Evolutionary conservation across 2,329 filamentous ascomycete species (phyloP).

Genomic region (Bimuria novae-zelandiae): DNA sequence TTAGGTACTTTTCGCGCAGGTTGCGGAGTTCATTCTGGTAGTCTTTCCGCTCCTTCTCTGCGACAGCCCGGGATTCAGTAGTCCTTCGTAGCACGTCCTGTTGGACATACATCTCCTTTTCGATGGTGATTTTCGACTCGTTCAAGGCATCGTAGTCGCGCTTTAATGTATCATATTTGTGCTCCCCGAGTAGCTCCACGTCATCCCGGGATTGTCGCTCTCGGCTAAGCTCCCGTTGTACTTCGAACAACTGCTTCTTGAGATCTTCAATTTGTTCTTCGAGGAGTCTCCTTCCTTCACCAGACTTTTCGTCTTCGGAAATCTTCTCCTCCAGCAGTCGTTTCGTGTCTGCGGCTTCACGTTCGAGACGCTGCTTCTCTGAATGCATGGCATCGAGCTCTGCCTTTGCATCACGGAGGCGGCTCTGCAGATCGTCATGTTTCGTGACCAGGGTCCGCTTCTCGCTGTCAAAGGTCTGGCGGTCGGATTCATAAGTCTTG

Average conservation of each 20-base stretch:
- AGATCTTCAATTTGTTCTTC: slow-evolving; percentile 87
- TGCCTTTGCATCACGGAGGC: slow-evolving; percentile 82
- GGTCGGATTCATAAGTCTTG: slow-evolving; percentile 80
- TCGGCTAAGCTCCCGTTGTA: slow-evolving; percentile 85
- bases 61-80: slow-evolving; percentile 76
- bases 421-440: slow-evolving; percentile 76
- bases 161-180: slow-evolving; percentile 80
- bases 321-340: slow-evolving; percentile 84
- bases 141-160: slow-evolving; percentile 86
- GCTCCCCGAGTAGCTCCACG: slow-evolving; percentile 85
- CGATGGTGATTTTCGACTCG: slow-evolving; percentile 94
- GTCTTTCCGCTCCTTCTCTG: slow-evolving; percentile 87
- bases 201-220: slow-evolving; percentile 94
- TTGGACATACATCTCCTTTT: slow-evolving; percentile 96
- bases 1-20: slow-evolving; percentile 80
- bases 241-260: slow-evolving; percentile 81
- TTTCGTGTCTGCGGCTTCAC: slow-evolving; percentile 88
- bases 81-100: slow-evolving; percentile 88
- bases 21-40: slow-evolving; percentile 83
- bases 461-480: slow-evolving; percentile 77
- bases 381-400: slow-evolving; percentile 85
- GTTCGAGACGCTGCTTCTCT: slow-evolving; percentile 81
- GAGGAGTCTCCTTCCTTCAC: slow-evolving; percentile 76
- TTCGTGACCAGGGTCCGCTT: slow-evolving; percentile 71
- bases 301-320: slow-evolving; percentile 84